phyloP scores from a whole-genome alignment of 176 grass and related monocot genomes.

The Typha latifolia region DNA sequence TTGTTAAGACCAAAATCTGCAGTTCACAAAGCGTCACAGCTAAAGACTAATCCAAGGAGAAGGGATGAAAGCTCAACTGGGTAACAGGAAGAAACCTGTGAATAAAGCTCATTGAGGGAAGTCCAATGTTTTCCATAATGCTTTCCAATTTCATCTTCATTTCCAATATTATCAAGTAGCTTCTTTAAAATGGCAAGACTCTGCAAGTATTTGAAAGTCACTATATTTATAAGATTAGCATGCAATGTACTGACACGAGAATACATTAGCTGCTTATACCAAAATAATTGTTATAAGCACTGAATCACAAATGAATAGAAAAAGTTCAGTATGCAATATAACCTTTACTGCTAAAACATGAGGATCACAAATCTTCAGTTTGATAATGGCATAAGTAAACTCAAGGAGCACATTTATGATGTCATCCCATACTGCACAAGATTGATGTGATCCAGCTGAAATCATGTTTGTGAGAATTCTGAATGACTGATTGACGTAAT shows the following conservation, averaged over 20 bases:
- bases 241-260: no score
- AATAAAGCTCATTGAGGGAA: slow-evolving; percentile 62
- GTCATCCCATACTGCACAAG: slow-evolving; percentile 47
- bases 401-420: slow-evolving; percentile 54
- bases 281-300: background rate
- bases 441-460: slow-evolving; percentile 45
- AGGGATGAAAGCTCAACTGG: slow-evolving; percentile 10
- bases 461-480: slow-evolving; percentile 81
- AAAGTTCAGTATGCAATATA: background rate
- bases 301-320: background rate
- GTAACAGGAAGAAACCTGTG: slow-evolving; percentile 44
- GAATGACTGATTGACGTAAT: slow-evolving; percentile 62
- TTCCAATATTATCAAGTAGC: slow-evolving; percentile 53
- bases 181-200: slow-evolving; percentile 64
- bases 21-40: slow-evolving; percentile 17
- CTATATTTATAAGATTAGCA: background rate
- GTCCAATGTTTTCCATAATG: slow-evolving; percentile 53
- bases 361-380: slow-evolving; percentile 53
- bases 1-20: slow-evolving; percentile 62
- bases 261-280: no score
- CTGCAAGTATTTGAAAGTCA: slow-evolving; percentile 36
- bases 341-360: slow-evolving; percentile 68
- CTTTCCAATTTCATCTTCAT: slow-evolving; percentile 26
- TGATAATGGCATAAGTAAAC: slow-evolving; percentile 56
- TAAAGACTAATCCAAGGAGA: slow-evolving; percentile 9